Base-by-base conservation (phyloP, 176 grass and related monocot genomes). In the Ampelocalamus luodianensis region DNA sequence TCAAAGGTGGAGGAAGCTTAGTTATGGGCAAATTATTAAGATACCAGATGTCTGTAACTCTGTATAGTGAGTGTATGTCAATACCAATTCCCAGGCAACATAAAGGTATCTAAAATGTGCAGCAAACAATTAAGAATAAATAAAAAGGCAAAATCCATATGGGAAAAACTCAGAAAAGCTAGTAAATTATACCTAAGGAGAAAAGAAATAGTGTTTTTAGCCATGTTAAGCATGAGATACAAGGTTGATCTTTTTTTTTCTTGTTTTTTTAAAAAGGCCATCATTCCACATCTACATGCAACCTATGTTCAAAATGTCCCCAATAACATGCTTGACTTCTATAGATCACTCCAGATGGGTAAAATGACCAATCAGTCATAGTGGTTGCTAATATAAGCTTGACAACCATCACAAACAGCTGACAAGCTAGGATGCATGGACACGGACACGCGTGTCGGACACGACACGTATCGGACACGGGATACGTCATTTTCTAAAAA, bases 21-120 rank as follows among this genome's bases (percentile, higher is more conserved):
- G 38, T 78, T 43, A 87, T 15, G 1, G 26, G 24, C 14, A 65
- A 64, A 79, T 81, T 64, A 61, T 70, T 27, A 80, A 23, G 79
- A 74, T 32, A 82, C 3, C 10, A 81, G 40, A 87, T 64, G 45
- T 46, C 20, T 75, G 43, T 44, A 44, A 10, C 43, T 44, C 43
- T 44, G 9, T 79, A 53, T 6, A 65, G 10, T 8, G 4, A 10
- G 15, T 68, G 11, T 49, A 74, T 74, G 65, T 0, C 26, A 80
- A 6, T 56, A 46, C 9, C 12, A 87, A 56, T 34, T 67, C 74
- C 11, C n/a, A 53, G 8, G 38, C 26, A 75, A 46, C 24, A 66
- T 5, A 34, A 81, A 80, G 45, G 64, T 51, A 67, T 59, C 11
- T 13, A 24, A 42, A 59, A 60, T 67, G 63, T 37, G 26, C 15